A percentile compares a stretch with the other conserved stretches of the same genome.
phyloP scores from a whole-genome alignment of 371 early-diverging fungal genomes.

The Mortierella sp. region DNA sequence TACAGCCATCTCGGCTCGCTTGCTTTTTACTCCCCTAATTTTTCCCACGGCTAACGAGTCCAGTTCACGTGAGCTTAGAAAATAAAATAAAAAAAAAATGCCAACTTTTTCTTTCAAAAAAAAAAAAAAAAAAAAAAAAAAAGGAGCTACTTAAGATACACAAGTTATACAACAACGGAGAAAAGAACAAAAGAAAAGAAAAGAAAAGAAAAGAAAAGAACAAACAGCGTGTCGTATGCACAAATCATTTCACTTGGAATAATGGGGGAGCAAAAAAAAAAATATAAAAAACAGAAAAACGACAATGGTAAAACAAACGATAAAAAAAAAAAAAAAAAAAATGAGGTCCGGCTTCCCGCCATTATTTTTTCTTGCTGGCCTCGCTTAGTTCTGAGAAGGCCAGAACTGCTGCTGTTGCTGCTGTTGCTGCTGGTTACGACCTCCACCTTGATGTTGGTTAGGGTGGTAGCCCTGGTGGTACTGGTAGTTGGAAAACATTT shows the following conservation, averaged over 20 bases:
- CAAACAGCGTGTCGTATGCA: neutral
- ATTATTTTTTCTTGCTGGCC: neutral
- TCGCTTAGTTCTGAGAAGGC: constrained; percentile 32
- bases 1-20: neutral
- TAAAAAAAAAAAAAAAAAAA: neutral
- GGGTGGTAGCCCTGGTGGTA: constrained; percentile 50
- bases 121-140: constrained; percentile 1
- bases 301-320: neutral
- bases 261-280: neutral
- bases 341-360: neutral
- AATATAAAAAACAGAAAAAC: constrained; percentile 7
- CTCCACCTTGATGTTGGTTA: constrained; percentile 37
- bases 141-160: neutral
- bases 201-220: neutral
- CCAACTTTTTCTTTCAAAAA: too few species aligned
- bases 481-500: constrained; percentile 51
- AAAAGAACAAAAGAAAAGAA: neutral
- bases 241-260: too few species aligned
- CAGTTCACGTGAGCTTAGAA: neutral
- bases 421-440: constrained; percentile 28
- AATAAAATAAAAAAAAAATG: neutral
- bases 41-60: constrained; percentile 2
- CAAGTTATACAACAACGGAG: neutral
- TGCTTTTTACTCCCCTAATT: too few species aligned
- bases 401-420: constrained; percentile 45